Base-by-base conservation (phyloP, 2,329 filamentous ascomycete species). In the Fusarium pininemorale region DNA sequence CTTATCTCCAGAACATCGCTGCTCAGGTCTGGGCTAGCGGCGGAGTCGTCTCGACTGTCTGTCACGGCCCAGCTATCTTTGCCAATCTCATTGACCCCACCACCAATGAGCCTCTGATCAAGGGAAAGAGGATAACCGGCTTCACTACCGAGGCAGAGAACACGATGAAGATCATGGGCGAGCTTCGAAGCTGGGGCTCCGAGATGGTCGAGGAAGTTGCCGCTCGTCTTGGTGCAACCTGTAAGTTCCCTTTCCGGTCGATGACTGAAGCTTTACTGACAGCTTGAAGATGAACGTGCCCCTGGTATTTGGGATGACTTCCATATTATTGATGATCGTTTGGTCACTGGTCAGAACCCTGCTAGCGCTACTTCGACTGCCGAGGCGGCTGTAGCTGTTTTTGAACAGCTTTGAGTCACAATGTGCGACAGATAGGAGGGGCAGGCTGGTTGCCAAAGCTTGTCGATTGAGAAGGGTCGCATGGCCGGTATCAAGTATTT, bases 331-430 rank as follows among this genome's bases (percentile, higher is more conserved):
- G 56, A 69, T 37, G 66, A 56, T 22, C 64, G 66, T 11, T 32
- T 69, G 38, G 56, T 69, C 11, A 69, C 66, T 10, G 66, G 66
- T 2, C 66, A 69, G 48, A 69, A 69, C 6, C 66, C 66, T 18
- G 64, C 66, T 9, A 69, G 66, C 42, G 66, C 66, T 37, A n/a
- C 42, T 6, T 69, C 66, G 0, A 69, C 66, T 44, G 64, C 66
- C 7, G 2, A 50, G 18, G 66, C 66, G 9, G 66, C 66, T 9
- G 30, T 69, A 6, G 56, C 32, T 35, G 64, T 69, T 1, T 69
- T 69, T 5, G 47, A 66, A 3, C 47, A 22, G 4, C 47, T 66
- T 24, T 63, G 24, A 59, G 26, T 38, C 12, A 6, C 14, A 3
- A 22, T 11, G 1, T 55, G 51, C 22, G 39, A 6, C 22, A 9